Conservation (phyloP, 805 yeast genomes). For the Yarrowia alimentaria region DNA sequence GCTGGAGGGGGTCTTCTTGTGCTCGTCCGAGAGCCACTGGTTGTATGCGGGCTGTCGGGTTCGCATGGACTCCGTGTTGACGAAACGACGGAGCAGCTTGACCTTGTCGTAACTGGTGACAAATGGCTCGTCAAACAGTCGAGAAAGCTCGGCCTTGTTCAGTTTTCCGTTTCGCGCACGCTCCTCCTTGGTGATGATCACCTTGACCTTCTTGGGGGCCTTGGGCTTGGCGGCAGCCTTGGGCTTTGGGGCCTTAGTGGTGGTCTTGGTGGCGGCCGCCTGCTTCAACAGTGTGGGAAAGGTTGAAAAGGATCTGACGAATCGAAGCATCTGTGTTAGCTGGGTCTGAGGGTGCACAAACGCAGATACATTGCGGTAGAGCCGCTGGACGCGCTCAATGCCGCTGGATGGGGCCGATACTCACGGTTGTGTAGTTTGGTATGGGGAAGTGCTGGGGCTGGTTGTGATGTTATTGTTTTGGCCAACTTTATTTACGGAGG, state of each 20-base stretch:
- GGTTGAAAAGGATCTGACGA: conserved; percentile 16
- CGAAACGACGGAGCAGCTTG: conserved; percentile 6
- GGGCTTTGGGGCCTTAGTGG: not conserved
- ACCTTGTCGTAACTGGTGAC: conserved; percentile 1
- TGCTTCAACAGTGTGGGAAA: conserved; percentile 15
- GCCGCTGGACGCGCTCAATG: no score
- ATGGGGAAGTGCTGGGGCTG: no score
- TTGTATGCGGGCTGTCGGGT: conserved; percentile 1
- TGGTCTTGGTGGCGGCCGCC: conserved; percentile 12
- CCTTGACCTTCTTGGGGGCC: not conserved
- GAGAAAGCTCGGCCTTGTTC: conserved; percentile 3
- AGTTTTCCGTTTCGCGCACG: not conserved
- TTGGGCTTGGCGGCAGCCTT: not conserved
- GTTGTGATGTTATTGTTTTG: no score
- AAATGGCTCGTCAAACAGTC: not conserved
- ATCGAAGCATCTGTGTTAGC: no score
- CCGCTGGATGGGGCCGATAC: no score
- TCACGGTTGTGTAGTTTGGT: no score
- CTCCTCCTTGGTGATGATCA: not conserved
- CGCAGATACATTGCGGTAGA: no score
- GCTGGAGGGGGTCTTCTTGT: not conserved
- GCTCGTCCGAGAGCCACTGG: not conserved
- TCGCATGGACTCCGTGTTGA: not conserved
- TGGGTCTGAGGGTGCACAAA: no score
- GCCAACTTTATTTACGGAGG: no score